phyloP scores from a whole-genome alignment of 192 early-diverging fungal species.

The Rhizophagus sp. region DNA sequence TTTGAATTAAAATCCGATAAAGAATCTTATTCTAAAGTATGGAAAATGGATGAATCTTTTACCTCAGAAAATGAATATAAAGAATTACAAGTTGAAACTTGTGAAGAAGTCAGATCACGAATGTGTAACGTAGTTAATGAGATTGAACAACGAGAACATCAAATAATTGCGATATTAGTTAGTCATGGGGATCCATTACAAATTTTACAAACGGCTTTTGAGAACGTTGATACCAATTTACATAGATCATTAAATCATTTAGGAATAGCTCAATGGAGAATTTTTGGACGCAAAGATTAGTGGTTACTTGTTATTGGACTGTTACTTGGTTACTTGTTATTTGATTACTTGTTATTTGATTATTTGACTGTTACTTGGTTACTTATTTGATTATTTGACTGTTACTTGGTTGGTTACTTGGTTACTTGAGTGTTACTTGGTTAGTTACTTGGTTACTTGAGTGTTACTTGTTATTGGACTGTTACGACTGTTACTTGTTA shows the following conservation, averaged over 20 bases:
- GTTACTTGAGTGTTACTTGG: too few relatives aligned
- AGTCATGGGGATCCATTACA: constrained; percentile 57
- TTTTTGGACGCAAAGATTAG: neutral
- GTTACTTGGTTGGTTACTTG: too few relatives aligned
- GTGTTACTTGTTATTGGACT: too few relatives aligned
- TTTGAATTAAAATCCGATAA: constrained; percentile 42
- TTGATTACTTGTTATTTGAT: too few relatives aligned
- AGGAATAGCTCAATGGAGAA: constrained; percentile 49
- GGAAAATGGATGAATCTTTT: neutral
- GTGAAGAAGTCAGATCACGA: neutral
- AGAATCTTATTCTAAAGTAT: constrained; percentile 3
- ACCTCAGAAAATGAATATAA: neutral
- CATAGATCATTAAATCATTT: constrained; percentile 52
- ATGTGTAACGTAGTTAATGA: neutral
- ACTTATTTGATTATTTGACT: too few relatives aligned
- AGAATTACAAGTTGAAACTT: neutral
- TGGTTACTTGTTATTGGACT: too few relatives aligned
- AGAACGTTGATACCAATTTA: constrained; percentile 41
- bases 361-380: too few relatives aligned
- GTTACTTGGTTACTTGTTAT: too few relatives aligned
- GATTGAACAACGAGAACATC: constrained; percentile 14
- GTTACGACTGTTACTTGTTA: too few relatives aligned
- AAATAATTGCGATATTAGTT: constrained; percentile 39
- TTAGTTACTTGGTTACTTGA: too few relatives aligned
- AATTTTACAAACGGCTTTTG: constrained; percentile 50